Evolutionary conservation across 2,329 filamentous ascomycete species (phyloP), one percentile per base, ranked within the genome.

Genomic region (Talaromyces islandicus): DNA sequence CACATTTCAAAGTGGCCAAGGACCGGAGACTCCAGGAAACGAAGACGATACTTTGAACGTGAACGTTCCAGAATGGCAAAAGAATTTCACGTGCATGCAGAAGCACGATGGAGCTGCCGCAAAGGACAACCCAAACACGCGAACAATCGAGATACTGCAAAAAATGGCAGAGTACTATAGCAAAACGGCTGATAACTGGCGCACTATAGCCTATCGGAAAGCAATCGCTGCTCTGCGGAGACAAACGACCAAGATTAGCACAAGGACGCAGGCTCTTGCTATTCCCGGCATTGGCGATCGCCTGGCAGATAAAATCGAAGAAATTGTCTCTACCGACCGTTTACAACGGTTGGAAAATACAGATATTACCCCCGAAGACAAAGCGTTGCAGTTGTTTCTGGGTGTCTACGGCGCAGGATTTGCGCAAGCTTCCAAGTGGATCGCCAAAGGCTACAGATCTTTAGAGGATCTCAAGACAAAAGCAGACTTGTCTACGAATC

Each of bases 231-330:
- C 85, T 3, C 80, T 97, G 12, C 85, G 85, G 51, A 86, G 84
- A 54, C 88, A 92, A 63, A 70, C 77, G 0, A 69, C 68, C 21
- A 88, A 85, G 69, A 83, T 97, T 61, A 78, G 74, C 4, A 92
- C 88, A 0, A 86, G 83, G 60, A 81, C 86, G 54, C 83, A 95
- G 71, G 93, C 92, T 0, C 76, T 82, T 11, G 72, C 75, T 1
- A 80, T 97, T 0, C 85, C 86, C 0, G 83, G 81, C 60, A 86
- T 97, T 38, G 92, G 92, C 7, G 68, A 79, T 11, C 83, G 90
- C 1, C 77, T 97, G 1, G 92, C 92, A 0, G 80, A 83, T 27
- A 96, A 96, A 72, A 94, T 97, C 64, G 90, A 94, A 67, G 93
- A 97, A 70, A 96, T 97, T 50, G 90, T 86, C 2, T 80, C 81